Base-by-base conservation (phyloP, 176 grass and related monocot species). In the Dactylis glomerata region DNA sequence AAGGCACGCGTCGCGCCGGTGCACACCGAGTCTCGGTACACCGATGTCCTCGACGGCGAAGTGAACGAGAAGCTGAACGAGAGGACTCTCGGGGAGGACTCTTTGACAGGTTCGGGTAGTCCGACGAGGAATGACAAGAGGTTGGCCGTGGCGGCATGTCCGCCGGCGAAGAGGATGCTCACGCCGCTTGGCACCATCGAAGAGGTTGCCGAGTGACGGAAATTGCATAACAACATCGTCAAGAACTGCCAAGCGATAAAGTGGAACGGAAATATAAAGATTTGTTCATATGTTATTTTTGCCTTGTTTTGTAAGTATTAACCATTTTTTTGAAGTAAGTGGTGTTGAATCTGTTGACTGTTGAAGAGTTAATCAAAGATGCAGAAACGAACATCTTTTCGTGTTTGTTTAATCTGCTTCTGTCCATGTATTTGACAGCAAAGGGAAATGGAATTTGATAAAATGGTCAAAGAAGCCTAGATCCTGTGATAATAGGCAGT, bases 41-140 rank as follows among this genome's bases (percentile, higher is more conserved):
- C n/a, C 22, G 32, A 50, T 17, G 40, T 50, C 20, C 54, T 50
- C 20, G 62, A 79, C 32, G 73, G 6, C 8, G 59, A 52, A 1
- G 40, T 82, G 24, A 92, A 92, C 86, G 78, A 86, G 80, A 90
- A 70, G 72, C 86, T 90, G 2, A 95, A 92, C 44, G 81, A 90
- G 68, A 93, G 76, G 19, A 84, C 87, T 0, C 89, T 91, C 4
- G 90, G 84, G 10, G 70, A 69, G 2, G 15, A 73, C 41, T 56
- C 75, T 10, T 23, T 56, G 15, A 81, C n/a, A 28, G 41, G 73
- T 5, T 38, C 62, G 0, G 22, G 12, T 15, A 45, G 16, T 13
- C 73, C 75, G 51, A 52, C 52, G 31, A 34, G n/a, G 1, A 32
- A 17, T 1, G 32, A 20, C 34, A 72, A 61, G 55, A 88, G 75